Conservation (phyloP, 169 alveolate species). For the Plasmodium relictum region DNA sequence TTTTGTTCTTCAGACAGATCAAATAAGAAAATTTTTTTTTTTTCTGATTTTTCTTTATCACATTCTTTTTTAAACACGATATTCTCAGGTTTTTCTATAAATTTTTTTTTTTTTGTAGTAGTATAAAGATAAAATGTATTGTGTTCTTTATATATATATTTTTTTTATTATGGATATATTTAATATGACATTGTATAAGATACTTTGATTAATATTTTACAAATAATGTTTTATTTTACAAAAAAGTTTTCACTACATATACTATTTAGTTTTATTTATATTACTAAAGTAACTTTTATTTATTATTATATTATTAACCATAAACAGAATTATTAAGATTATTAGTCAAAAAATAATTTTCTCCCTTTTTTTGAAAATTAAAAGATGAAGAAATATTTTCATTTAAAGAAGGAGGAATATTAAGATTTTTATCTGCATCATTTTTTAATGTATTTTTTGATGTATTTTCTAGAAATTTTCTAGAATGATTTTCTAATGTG, state of each 20-base stretch:
- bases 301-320: no score
- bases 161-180: no score
- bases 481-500: neutral
- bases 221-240: no score
- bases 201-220: no score
- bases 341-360: slow-evolving; percentile 43
- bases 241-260: no score
- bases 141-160: no score
- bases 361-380: neutral
- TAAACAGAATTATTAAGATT: slow-evolving; percentile 3
- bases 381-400: neutral
- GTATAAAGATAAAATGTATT: no score
- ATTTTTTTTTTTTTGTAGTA: no score
- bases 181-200: no score
- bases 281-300: no score
- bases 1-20: slow-evolving; percentile 42
- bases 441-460: slow-evolving; percentile 5
- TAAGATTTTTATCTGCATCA: slow-evolving; percentile 6
- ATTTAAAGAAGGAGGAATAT: slow-evolving; percentile 37
- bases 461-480: neutral
- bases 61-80: slow-evolving; percentile 24
- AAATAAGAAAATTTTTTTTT: slow-evolving; percentile 28
- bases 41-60: slow-evolving; percentile 26
- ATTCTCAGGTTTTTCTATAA: neutral
- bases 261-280: no score